These are phyloP conservation scores for Forsythia suspensa DNA, from an alignment of 257 asterid species.

Conservation along the genomic window DNA sequence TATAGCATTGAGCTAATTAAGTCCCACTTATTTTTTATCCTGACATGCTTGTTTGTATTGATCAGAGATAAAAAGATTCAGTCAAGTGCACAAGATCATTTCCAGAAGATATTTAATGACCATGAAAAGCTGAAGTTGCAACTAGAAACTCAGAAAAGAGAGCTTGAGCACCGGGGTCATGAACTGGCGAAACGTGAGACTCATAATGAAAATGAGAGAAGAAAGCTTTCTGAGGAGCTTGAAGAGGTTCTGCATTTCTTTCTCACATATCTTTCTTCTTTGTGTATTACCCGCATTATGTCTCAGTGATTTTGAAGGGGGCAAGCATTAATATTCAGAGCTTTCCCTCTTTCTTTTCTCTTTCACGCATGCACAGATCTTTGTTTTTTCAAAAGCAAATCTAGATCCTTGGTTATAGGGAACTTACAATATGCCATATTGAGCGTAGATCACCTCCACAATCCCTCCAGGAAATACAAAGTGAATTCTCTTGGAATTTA, in stretches of 20 bases:
- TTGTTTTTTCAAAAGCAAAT: background rate
- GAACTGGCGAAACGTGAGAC: conserved; percentile 79
- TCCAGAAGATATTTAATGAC: conserved; percentile 67
- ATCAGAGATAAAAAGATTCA: conserved; percentile 81
- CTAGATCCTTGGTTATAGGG: background rate
- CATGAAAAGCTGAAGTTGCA: conserved; percentile 75
- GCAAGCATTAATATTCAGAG: background rate
- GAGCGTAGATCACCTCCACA: background rate
- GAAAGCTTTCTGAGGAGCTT: conserved; percentile 69
- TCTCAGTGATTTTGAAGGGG: conserved; percentile 15
- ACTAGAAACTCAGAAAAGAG: conserved; percentile 63
- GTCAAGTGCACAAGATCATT: conserved; percentile 75
- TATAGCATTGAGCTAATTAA: conserved; percentile 16
- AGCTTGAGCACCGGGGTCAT: conserved; percentile 69
- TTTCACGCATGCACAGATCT: background rate
- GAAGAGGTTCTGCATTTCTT: conserved; percentile 60
- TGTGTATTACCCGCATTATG: conserved; percentile 7
- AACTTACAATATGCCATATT: background rate
- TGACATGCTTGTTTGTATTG: conserved; percentile 27
- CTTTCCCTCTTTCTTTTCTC: background rate
- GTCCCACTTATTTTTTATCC: conserved; percentile 14
- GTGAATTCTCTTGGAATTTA: background rate
- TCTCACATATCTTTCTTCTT: conserved; percentile 24
- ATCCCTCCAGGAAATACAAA: background rate
- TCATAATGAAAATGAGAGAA: conserved; percentile 69